These are phyloP conservation scores for Quercus agrifolia DNA, from an alignment of 306 rosid genomes.

Conservation along the genomic window DNA sequence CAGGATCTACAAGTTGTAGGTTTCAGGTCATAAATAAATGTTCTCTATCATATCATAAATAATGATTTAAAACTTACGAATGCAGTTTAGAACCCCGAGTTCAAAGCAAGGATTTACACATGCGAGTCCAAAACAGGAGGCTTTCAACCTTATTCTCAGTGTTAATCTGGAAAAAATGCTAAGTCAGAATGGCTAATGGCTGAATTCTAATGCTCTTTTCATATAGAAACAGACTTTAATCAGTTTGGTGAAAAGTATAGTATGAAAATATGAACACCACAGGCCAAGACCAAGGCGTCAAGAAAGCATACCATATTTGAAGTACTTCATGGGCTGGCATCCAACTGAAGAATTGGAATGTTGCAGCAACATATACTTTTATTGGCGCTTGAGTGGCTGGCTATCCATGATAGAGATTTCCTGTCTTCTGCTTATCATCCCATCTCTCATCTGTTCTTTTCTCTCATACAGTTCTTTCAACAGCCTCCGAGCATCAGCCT, in stretches of 20 bases:
- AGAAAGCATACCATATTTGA: not conserved
- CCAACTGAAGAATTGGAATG: not conserved
- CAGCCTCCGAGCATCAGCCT: constrained; percentile 57
- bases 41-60: not conserved
- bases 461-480: constrained; percentile 50
- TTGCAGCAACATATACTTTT: not conserved
- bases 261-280: not conserved
- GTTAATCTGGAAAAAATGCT: not conserved
- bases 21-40: not conserved
- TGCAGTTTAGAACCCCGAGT: not conserved
- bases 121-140: too few relatives aligned
- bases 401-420: not conserved
- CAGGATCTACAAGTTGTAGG: not conserved
- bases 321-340: not conserved
- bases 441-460: constrained; percentile 43
- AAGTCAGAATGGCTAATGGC: not conserved
- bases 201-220: not conserved
- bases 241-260: not conserved
- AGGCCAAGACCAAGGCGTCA: not conserved
- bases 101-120: too few relatives aligned
- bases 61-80: not conserved
- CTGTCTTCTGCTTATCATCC: constrained; percentile 8
- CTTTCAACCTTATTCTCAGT: not conserved
- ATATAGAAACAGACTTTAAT: not conserved
- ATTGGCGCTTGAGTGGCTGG: not conserved